Evolutionary conservation across 2,329 filamentous ascomycete species (phyloP).

Genomic region (Sporothrix brasiliensis): DNA sequence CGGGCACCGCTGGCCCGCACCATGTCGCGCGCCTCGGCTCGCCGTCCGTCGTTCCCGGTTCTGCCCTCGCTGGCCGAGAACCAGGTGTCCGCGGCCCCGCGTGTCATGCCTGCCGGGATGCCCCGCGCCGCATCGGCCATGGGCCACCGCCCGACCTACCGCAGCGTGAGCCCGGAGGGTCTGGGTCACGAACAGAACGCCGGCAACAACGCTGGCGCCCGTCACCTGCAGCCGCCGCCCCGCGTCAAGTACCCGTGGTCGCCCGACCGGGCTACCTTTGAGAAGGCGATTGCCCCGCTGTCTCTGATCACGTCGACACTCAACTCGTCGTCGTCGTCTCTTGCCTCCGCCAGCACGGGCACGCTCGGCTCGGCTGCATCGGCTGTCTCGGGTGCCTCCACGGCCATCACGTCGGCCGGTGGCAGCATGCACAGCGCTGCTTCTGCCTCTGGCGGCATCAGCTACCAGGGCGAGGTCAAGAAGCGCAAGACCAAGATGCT

Average conservation of each 20-base stretch:
- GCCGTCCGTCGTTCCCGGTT: conserved; percentile 68
- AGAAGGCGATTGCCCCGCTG: conserved; percentile 50
- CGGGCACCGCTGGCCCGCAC: conserved; percentile 53
- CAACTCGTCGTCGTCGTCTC: conserved; percentile 33
- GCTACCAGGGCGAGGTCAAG: conserved; percentile 87
- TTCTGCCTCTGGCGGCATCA: conserved; percentile 54
- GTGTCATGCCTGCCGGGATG: conserved; percentile 38
- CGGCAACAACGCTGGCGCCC: conserved; percentile 35
- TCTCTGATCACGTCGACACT: conserved; percentile 18
- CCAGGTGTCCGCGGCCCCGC: conserved; percentile 44
- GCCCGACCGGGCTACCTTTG: conserved; percentile 50
- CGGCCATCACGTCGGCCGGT: conserved; percentile 33
- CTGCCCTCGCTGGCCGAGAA: conserved; percentile 73
- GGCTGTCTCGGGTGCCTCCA: conserved; percentile 37
- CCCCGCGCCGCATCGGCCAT: conserved; percentile 33
- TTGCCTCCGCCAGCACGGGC: conserved; percentile 35
- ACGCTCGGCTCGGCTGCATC: conserved; percentile 33
- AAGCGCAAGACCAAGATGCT: conserved; percentile 89
- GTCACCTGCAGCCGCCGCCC: conserved; percentile 56
- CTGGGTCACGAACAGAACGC: not conserved
- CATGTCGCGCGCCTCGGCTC: conserved; percentile 59
- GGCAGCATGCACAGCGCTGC: conserved; percentile 38
- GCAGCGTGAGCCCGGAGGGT: conserved; percentile 18
- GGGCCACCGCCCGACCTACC: conserved; percentile 18
- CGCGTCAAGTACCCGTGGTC: conserved; percentile 61